Percentiles rank a stretch among this genome's conserved stretches.
phyloP scores from a whole-genome alignment of 805 yeast genomes.

The Candida ortonii region DNA sequence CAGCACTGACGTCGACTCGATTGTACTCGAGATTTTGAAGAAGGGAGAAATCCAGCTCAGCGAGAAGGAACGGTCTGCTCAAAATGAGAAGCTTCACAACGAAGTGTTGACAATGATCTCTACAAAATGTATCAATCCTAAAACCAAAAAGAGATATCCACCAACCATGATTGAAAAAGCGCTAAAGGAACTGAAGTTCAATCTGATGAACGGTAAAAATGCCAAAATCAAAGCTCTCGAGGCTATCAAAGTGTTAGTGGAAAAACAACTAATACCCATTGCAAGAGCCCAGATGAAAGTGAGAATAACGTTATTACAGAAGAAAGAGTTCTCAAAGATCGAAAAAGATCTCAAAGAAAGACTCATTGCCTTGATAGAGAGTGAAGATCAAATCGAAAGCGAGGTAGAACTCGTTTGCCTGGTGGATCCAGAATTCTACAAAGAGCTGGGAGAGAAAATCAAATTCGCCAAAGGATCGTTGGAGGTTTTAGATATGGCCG shows the following conservation, averaged over 20 bases:
- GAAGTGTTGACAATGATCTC: conserved; percentile 82
- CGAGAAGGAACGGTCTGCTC: conserved; percentile 86
- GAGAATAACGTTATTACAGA: conserved; percentile 54
- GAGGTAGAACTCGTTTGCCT: conserved; percentile 47
- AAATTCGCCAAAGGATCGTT: conserved; percentile 61
- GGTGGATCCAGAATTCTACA: conserved; percentile 83
- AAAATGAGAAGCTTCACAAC: conserved; percentile 50
- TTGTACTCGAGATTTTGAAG: conserved; percentile 75
- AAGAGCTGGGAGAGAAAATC: conserved; percentile 63
- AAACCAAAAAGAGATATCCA: conserved; percentile 85
- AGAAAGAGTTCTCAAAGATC: conserved; percentile 47
- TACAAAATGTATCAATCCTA: conserved; percentile 89
- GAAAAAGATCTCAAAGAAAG: conserved; percentile 30
- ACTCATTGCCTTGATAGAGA: conserved; percentile 36
- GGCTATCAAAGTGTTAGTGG: conserved; percentile 74
- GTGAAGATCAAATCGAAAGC: conserved; percentile 15
- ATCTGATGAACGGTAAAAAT: conserved; percentile 52
- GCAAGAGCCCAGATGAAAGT: conserved; percentile 93
- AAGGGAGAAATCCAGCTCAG: conserved; percentile 95
- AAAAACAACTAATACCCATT: conserved; percentile 83
- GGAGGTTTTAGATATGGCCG: conserved; percentile 89
- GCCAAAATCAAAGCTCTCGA: conserved; percentile 90
- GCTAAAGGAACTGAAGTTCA: conserved; percentile 71
- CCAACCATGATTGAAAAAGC: conserved; percentile 93
- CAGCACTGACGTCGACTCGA: conserved; percentile 67